Percentiles rank a stretch among this genome's conserved stretches.
These are phyloP conservation scores for Paramecium tetraurelia DNA, from an alignment of 73 alveolate genomes.

Conservation along the genomic window DNA sequence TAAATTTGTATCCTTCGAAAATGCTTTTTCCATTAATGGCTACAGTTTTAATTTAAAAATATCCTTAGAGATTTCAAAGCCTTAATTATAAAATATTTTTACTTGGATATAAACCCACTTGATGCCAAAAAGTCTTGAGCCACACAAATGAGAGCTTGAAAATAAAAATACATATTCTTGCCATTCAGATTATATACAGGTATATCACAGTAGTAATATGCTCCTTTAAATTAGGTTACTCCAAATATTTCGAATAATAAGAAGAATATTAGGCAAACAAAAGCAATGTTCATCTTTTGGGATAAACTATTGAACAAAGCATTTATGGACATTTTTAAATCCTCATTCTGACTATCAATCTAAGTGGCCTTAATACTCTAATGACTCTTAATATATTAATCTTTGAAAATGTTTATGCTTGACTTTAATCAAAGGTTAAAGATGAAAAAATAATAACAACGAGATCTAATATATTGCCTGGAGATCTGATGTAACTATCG, in stretches of 20 bases:
- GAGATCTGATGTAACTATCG: constrained; percentile 35
- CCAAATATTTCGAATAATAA: constrained; percentile 77
- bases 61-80: not conserved
- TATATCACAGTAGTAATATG: constrained; percentile 61
- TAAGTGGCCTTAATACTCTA: constrained; percentile 77
- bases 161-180: not conserved
- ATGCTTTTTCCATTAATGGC: not conserved
- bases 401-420: not conserved
- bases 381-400: constrained; percentile 71
- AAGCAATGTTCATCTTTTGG: constrained; percentile 59
- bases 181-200: not conserved
- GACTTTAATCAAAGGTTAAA: not conserved
- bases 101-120: not conserved
- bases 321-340: constrained; percentile 69
- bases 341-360: constrained; percentile 73
- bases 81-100: not conserved
- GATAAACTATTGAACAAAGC: constrained; percentile 70
- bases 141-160: not conserved
- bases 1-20: not conserved
- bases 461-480: constrained; percentile 43
- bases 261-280: constrained; percentile 65
- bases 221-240: constrained; percentile 77
- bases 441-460: constrained; percentile 50
- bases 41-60: not conserved
- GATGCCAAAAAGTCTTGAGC: not conserved